phyloP scores from a whole-genome alignment of 345 rosid species.

The Eucalyptus camaldulensis region DNA sequence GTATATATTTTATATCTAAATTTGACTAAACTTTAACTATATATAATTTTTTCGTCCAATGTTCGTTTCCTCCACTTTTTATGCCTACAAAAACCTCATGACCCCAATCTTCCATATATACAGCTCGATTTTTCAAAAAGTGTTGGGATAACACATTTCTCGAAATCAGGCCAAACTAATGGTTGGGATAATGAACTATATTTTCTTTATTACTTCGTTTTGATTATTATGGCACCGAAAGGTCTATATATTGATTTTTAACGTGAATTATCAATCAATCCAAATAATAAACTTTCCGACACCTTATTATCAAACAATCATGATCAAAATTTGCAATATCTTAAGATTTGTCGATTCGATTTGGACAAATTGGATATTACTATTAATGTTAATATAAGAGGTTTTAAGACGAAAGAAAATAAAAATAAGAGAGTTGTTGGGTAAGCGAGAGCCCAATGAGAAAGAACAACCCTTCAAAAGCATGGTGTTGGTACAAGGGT shows the following conservation, averaged over 20 bases:
- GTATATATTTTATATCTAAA: neutral
- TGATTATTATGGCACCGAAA: neutral
- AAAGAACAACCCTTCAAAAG: neutral
- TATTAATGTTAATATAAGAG: neutral
- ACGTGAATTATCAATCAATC: neutral
- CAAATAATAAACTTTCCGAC: neutral
- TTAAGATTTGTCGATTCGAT: accelerated
- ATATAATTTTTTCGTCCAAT: neutral
- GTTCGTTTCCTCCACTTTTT: neutral
- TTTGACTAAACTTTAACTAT: neutral
- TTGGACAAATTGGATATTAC: neutral
- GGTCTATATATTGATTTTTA: neutral
- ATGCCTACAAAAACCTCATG: neutral
- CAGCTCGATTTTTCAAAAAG: neutral
- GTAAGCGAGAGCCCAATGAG: neutral
- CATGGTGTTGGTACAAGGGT: neutral
- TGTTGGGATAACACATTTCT: neutral
- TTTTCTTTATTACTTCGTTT: neutral
- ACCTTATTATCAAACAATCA: neutral
- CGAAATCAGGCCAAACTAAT: neutral
- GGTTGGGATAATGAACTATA: neutral
- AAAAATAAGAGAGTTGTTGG: neutral
- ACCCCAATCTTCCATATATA: neutral
- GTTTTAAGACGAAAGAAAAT: neutral
- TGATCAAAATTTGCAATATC: neutral